Evolutionary conservation across 768 basidiomycete genomes (phyloP).

Genomic region (Rubroboletus pulcherrimus): DNA sequence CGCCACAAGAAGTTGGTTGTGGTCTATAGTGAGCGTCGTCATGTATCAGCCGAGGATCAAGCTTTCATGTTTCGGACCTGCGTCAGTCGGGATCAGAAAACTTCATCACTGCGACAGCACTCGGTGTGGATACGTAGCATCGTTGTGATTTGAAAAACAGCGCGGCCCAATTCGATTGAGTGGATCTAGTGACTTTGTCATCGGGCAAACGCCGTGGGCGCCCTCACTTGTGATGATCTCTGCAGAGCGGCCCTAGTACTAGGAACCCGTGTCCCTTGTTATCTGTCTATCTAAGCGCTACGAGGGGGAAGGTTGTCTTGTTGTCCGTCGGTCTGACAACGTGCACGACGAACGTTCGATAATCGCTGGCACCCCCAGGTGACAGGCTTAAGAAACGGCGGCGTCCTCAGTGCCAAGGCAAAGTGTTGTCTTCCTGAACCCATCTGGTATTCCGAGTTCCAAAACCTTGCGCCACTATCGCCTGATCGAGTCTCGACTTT

Average conservation of each 20-base stretch:
- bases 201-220: neutral
- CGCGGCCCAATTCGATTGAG: neutral
- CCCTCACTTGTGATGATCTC: neutral
- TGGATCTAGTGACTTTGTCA: neutral
- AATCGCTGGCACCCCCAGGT: neutral
- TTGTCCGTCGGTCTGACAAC: neutral
- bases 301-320: neutral
- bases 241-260: neutral
- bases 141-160: neutral
- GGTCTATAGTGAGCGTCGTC: neutral
- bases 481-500: neutral
- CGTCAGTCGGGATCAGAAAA: neutral
- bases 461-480: neutral
- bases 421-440: neutral
- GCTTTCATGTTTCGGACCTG: neutral
- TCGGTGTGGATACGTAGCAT: neutral
- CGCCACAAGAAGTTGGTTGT: neutral
- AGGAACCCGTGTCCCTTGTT: neutral
- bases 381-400: neutral
- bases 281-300: neutral
- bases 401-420: neutral
- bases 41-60: neutral
- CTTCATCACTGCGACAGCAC: neutral
- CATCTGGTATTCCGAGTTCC: neutral
- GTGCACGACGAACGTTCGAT: neutral